These are phyloP conservation scores for Carex kokanica DNA, from an alignment of 176 grass and related monocot genomes.

Conservation along the genomic window DNA sequence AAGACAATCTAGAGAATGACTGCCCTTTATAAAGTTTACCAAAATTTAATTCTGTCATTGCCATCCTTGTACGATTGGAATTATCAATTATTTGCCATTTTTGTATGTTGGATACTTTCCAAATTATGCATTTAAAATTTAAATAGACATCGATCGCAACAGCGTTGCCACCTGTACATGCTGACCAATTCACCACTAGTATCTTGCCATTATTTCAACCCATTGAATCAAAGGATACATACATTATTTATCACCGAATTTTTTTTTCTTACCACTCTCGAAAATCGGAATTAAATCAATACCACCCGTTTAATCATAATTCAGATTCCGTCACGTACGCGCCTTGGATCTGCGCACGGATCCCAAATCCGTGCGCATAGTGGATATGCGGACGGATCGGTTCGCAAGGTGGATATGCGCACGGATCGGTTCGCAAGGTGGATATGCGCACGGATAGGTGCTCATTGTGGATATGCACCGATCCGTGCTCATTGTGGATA, in stretches of 20 bases:
- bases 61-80: neutral
- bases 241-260: neutral
- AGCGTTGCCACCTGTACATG: neutral
- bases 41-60: neutral
- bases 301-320: no score
- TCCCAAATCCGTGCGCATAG: no score
- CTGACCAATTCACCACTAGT: neutral
- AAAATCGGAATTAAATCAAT: no score
- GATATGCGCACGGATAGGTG: no score
- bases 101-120: neutral
- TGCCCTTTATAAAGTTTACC: neutral
- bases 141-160: neutral
- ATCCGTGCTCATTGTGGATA: no score
- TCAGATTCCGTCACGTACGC: no score
- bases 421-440: no score
- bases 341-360: no score
- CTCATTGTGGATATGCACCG: no score
- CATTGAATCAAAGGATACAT: neutral
- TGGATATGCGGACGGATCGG: no score
- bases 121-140: conserved; percentile 2
- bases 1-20: conserved; percentile 16
- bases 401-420: no score
- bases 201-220: neutral
- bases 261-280: no score
- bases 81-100: neutral